Percentiles rank a stretch among this genome's conserved stretches.
phyloP scores from a whole-genome alignment of 768 basidiomycete genomes.

The Russula abietina region DNA sequence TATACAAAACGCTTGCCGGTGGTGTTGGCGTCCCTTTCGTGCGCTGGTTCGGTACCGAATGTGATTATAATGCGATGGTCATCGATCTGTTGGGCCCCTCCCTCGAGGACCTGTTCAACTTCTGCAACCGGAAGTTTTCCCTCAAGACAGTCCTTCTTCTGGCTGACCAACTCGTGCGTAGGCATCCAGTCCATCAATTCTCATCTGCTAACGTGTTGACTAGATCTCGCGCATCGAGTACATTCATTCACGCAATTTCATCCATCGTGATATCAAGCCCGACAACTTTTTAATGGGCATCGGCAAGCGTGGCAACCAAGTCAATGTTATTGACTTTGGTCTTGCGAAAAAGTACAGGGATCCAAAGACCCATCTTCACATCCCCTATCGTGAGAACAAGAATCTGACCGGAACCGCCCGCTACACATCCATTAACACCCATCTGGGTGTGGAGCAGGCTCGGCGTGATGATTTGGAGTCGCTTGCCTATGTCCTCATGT shows the following conservation, averaged over 20 bases:
- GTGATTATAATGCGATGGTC: conserved; percentile 99
- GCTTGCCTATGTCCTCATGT: conserved; percentile 98
- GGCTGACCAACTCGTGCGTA: conserved; percentile 88
- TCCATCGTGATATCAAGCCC: conserved; percentile 97
- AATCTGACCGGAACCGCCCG: conserved; percentile 98
- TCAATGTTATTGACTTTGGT: conserved; percentile 98
- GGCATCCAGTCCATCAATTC: neutral
- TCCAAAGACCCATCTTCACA: conserved; percentile 99
- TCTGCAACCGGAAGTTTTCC: conserved; percentile 95
- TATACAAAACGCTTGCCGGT: conserved; percentile 96
- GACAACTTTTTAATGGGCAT: conserved; percentile 99
- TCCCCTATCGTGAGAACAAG: conserved; percentile 99
- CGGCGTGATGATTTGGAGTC: conserved; percentile 98
- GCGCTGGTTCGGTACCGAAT: conserved; percentile 90
- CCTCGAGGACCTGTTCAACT: conserved; percentile 88
- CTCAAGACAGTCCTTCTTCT: conserved; percentile 95
- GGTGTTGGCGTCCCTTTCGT: conserved; percentile 99
- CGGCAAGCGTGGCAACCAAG: conserved; percentile 99
- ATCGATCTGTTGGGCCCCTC: conserved; percentile 92
- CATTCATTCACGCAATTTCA: conserved; percentile 98
- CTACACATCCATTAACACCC: conserved; percentile 99
- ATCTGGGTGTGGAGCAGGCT: conserved; percentile 96
- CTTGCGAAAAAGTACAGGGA: conserved; percentile 99
- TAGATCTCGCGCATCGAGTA: conserved; percentile 99
- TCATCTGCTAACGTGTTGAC: conserved; percentile 15